These are phyloP conservation scores for Puccinia brachypodii DNA, from an alignment of 1,284 basidiomycete genomes.

Conservation along the genomic window DNA sequence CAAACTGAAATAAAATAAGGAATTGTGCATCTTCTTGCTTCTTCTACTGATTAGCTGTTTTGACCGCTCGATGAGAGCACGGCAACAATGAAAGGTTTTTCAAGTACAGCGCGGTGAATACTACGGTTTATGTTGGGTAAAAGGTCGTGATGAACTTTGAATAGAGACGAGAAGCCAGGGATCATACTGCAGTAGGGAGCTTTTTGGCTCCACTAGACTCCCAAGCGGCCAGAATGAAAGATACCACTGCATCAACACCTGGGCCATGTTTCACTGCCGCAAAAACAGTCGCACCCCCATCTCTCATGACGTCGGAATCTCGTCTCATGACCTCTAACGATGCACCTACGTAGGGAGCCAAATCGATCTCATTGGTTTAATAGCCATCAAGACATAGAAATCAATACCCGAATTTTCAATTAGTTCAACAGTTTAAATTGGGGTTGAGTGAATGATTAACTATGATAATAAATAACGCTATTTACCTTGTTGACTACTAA, in stretches of 20 bases:
- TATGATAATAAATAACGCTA: neutral
- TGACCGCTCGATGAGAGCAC: no score
- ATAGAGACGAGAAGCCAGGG: neutral
- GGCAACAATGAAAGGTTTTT: no score
- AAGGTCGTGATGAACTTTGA: no score
- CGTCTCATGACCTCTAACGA: constrained; percentile 92
- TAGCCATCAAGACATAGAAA: neutral
- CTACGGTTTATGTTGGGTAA: no score
- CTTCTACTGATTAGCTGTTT: no score
- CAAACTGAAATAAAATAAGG: no score
- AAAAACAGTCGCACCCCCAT: constrained; percentile 90
- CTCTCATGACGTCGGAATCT: constrained; percentile 89
- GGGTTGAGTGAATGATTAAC: neutral
- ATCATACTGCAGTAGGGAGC: neutral
- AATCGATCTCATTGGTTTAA: constrained; percentile 69
- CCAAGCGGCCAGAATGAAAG: constrained; percentile 84
- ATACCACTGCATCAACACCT: constrained; percentile 79
- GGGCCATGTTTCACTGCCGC: constrained; percentile 76
- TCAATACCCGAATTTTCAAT: neutral
- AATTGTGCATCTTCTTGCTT: no score
- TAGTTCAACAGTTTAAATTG: neutral
- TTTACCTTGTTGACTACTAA: constrained; percentile 89
- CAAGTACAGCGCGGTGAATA: no score
- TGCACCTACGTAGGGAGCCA: constrained; percentile 88
- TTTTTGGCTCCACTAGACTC: constrained; percentile 62